These are phyloP conservation scores for Nicotiana tabacum DNA, from an alignment of 257 asterid genomes.

Conservation along the genomic window DNA sequence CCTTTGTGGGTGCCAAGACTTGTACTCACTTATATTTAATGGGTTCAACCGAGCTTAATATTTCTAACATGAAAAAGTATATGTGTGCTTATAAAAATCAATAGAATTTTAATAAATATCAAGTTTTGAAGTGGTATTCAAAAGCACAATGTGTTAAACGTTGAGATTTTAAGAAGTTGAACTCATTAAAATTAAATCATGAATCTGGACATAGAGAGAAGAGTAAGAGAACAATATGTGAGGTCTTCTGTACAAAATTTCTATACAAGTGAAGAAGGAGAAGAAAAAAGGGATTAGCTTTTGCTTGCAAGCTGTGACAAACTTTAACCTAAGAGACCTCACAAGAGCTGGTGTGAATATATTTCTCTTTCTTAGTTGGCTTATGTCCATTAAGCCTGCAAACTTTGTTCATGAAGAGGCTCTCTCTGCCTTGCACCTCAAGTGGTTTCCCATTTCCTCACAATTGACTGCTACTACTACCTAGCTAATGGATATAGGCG, in stretches of 20 bases:
- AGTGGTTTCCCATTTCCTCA: slow-evolving; percentile 20
- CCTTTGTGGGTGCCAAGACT: background rate
- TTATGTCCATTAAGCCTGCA: slow-evolving; percentile 18
- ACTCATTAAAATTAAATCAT: background rate
- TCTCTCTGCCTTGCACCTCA: slow-evolving; percentile 22
- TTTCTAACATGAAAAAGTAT: too few species aligned
- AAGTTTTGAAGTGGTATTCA: too few species aligned
- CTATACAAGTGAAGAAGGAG: background rate
- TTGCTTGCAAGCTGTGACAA: slow-evolving; percentile 31
- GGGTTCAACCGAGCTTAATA: background rate
- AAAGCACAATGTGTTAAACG: too few species aligned
- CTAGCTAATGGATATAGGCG: background rate
- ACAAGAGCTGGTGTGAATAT: slow-evolving; percentile 22
- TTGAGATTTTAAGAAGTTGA: too few species aligned
- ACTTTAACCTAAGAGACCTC: slow-evolving; percentile 27
- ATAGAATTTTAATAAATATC: too few species aligned
- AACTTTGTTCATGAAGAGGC: slow-evolving; percentile 10
- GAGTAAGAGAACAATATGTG: background rate
- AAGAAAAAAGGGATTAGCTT: background rate
- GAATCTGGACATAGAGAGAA: background rate
- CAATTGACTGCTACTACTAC: background rate
- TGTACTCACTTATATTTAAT: accelerated
- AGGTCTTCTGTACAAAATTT: background rate
- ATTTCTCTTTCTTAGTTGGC: slow-evolving; percentile 38
- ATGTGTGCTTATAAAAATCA: too few species aligned